These are phyloP conservation scores for Prunella vulgaris DNA, from an alignment of 257 asterid species.

Conservation along the genomic window DNA sequence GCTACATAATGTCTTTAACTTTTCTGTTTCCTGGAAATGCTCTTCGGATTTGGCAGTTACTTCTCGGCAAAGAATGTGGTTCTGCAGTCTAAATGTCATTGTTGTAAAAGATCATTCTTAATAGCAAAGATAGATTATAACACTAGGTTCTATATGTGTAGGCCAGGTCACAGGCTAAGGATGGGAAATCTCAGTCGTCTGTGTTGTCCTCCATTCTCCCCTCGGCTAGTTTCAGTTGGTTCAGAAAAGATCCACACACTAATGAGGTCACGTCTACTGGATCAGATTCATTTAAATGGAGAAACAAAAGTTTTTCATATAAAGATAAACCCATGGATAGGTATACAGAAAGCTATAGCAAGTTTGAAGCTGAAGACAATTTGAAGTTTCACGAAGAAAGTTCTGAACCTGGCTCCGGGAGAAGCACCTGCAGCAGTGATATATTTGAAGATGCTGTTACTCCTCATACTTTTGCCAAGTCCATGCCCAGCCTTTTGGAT, in stretches of 20 bases:
- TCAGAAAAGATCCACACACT: constrained; percentile 27
- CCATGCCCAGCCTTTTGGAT: constrained; percentile 50
- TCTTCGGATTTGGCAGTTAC: no score
- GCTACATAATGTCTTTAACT: not conserved
- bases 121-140: constrained; percentile 16
- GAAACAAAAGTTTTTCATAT: constrained; percentile 58
- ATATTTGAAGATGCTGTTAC: constrained; percentile 60
- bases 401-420: constrained; percentile 49
- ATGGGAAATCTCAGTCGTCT: constrained; percentile 57
- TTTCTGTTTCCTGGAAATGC: no score
- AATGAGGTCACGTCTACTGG: constrained; percentile 38
- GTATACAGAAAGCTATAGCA: constrained; percentile 29
- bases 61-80: no score
- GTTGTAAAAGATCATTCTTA: not conserved
- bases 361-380: constrained; percentile 19
- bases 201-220: constrained; percentile 57
- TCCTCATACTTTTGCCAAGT: constrained; percentile 40
- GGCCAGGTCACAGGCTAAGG: constrained; percentile 53
- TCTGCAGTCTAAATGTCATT: not conserved
- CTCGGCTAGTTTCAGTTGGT: constrained; percentile 50
- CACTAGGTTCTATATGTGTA: constrained; percentile 41
- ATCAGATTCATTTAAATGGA: constrained; percentile 63
- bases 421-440: constrained; percentile 52
- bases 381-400: constrained; percentile 19
- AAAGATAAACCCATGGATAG: constrained; percentile 67